Conservation (phyloP, 441 rosid genomes). For the Populus trichocarpa region DNA sequence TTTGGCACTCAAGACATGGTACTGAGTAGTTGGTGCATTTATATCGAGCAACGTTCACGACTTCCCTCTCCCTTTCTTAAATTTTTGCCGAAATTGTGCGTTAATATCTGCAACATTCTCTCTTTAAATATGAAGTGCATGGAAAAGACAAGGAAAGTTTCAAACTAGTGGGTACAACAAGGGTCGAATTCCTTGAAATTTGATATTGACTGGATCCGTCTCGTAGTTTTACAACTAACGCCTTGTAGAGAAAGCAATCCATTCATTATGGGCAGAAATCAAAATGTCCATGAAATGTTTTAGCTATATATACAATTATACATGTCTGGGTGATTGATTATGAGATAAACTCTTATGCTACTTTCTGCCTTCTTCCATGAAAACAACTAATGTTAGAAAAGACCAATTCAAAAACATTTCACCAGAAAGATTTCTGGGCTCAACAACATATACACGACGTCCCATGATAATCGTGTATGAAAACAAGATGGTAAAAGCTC, state of each 20-base stretch:
- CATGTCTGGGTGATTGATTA: not conserved
- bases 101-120: not conserved
- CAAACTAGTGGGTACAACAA: not conserved
- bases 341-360: not conserved
- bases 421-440: not conserved
- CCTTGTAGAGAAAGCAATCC: not conserved
- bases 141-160: not conserved
- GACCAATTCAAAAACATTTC: not conserved
- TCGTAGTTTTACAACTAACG: not conserved
- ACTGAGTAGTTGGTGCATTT: not conserved
- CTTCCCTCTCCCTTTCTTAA: not conserved
- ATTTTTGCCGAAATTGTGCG: not conserved
- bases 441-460: not conserved
- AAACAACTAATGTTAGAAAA: not conserved
- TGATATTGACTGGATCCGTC: not conserved
- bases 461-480: not conserved
- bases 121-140: not conserved
- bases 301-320: not conserved
- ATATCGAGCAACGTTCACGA: not conserved
- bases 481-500: too few species aligned
- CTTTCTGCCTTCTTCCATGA: not conserved
- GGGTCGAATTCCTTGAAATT: not conserved
- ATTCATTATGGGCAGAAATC: not conserved
- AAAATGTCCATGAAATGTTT: not conserved
- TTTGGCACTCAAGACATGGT: not conserved